These are phyloP conservation scores for Spiraea crenata DNA, from an alignment of 331 rosid species.

Conservation along the genomic window DNA sequence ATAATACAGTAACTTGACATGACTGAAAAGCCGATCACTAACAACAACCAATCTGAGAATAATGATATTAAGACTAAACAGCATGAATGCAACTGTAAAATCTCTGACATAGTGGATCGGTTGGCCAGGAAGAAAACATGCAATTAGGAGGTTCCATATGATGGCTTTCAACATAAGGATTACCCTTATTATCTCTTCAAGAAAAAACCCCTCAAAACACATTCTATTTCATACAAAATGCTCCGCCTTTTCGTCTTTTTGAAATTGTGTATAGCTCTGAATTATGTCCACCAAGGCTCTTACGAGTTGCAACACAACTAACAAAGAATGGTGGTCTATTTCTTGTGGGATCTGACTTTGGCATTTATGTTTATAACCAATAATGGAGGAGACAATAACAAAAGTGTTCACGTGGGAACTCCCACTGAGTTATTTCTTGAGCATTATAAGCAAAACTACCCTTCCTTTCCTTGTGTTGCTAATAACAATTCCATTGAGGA, in stretches of 20 bases:
- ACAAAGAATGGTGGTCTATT: no score
- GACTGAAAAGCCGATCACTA: not conserved
- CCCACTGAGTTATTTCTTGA: not conserved
- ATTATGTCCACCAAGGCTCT: no score
- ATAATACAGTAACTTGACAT: not conserved
- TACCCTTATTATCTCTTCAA: not conserved
- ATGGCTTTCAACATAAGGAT: constrained; percentile 7
- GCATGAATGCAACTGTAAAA: constrained; percentile 5
- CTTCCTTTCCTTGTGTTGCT: not conserved
- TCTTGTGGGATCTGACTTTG: no score
- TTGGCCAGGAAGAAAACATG: constrained; percentile 17
- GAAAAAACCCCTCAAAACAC: not conserved
- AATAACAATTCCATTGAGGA: not conserved
- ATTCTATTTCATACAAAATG: not conserved
- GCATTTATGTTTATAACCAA: not conserved
- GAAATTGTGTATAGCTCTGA: not conserved
- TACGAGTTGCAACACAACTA: no score
- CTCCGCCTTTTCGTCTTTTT: not conserved
- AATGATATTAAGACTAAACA: not conserved
- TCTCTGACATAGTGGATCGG: constrained; percentile 6
- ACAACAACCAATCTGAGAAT: not conserved
- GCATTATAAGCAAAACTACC: constrained; percentile 1
- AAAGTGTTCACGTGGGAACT: constrained; percentile 9
- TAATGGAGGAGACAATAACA: constrained; percentile 15
- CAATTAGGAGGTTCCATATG: not conserved